Base-by-base conservation (phyloP, 345 rosid genomes). In the Populus pruinosa region DNA sequence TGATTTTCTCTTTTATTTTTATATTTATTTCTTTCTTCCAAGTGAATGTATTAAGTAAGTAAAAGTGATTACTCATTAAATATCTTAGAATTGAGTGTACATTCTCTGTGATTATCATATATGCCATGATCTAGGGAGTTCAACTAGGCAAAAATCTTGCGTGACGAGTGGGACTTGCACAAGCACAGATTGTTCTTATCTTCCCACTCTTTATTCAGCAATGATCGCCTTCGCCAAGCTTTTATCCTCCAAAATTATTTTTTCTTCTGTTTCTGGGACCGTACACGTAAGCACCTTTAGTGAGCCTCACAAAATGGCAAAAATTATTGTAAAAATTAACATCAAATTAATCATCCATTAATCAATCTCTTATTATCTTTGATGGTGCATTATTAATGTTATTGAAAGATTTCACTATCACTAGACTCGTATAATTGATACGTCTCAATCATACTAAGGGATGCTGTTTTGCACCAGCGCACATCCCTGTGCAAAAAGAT, bases 111-210 rank as follows among this genome's bases (percentile, higher is more conserved):
- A 33, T 4, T 33, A 33, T 33, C 36, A 33, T 33, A 33, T 33
- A 33, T 33, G 5, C 36, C 36, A 33, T 33, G 5, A 2, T 2
- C 33, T 33, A 0, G 5, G 5, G 36, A 33, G 5, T 33, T 33
- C 36, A 33, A 33, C 36, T 25, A 59, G 69, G 80, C 62, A 77
- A 73, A 10, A 71, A 78, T 71, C 68, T 79, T 49, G 71, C 75
- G 75, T 64, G 70, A 12, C 74, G 73, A 72, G 67, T 69, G 67
- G 71, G 59, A 1, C 0, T 71, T 27, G 47, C 2, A 5, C 7
- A 5, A 25, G 81, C 72, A 77, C 71, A 73, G 64, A 41, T 82
- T 80, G 82, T 85, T 76, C 88, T 82, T 69, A 69, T 85, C 87
- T 78, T 80, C 41, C 50, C 65, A 73, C 67, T 5, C 64, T 59